These are phyloP conservation scores for Phalaenopsis aphrodite DNA, from an alignment of 106 monocot genomes.

Conservation along the genomic window DNA sequence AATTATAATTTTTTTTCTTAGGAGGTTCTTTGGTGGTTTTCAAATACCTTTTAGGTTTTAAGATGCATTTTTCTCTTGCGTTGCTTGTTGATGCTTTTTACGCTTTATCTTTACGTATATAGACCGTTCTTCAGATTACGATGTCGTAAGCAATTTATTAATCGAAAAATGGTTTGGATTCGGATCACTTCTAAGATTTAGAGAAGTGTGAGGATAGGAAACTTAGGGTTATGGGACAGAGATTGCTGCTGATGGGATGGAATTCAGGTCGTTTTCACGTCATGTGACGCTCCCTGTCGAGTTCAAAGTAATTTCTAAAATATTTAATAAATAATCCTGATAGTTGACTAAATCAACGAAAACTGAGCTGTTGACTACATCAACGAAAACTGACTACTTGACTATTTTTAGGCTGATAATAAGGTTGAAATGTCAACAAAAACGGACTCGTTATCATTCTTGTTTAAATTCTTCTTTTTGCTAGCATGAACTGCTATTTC, in stretches of 20 bases:
- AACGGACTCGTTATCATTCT: too few species aligned
- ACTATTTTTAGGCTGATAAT: too few species aligned
- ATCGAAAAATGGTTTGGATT: neutral
- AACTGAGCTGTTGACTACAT: neutral
- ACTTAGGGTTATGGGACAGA: neutral
- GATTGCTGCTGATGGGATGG: neutral
- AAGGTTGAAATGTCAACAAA: too few species aligned
- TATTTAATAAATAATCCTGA: neutral
- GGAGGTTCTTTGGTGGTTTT: neutral
- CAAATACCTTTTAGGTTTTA: neutral
- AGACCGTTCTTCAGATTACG: neutral
- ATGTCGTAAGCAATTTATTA: neutral
- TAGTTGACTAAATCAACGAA: neutral
- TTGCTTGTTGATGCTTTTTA: neutral
- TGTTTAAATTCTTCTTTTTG: too few species aligned
- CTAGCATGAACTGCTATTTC: too few species aligned
- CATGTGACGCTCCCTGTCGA: neutral
- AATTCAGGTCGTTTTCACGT: neutral
- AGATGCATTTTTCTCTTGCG: neutral
- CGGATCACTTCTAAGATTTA: neutral
- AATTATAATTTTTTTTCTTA: neutral
- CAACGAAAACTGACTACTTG: too few species aligned
- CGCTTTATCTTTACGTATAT: neutral
- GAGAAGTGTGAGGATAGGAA: neutral
- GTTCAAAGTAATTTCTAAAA: neutral